Percentiles rank a stretch among this genome's conserved stretches.
phyloP scores from a whole-genome alignment of 2,329 filamentous ascomycete genomes.

The Bipolaris sorokiniana region DNA sequence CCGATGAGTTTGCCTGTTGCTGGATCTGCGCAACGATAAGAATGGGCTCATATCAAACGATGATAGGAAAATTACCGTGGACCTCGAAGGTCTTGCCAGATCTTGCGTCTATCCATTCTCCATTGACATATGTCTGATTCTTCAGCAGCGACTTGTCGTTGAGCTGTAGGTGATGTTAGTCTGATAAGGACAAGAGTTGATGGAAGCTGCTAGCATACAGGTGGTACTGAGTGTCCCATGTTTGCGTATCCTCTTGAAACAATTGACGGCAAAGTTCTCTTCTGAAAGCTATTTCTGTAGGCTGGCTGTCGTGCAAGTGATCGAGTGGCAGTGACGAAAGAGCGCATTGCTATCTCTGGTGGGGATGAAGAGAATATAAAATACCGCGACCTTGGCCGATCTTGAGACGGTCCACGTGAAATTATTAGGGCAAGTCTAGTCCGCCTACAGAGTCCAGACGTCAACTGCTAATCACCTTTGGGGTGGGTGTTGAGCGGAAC shows the following conservation, averaged over 20 bases:
- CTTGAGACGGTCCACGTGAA: slow-evolving; percentile 5
- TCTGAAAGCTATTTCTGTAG: slow-evolving; percentile 42
- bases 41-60: background rate
- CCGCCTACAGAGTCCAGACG: slow-evolving; percentile 5
- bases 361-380: slow-evolving; percentile 12
- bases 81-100: slow-evolving; percentile 94
- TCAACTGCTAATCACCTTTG: slow-evolving; percentile 7
- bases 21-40: slow-evolving; percentile 65
- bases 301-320: slow-evolving; percentile 40
- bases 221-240: slow-evolving; percentile 53
- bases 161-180: slow-evolving; percentile 45
- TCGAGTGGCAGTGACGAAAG: slow-evolving; percentile 40
- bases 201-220: slow-evolving; percentile 33
- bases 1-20: slow-evolving; percentile 82
- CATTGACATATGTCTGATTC: slow-evolving; percentile 84
- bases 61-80: slow-evolving; percentile 48
- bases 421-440: slow-evolving; percentile 6
- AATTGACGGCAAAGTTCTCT: slow-evolving; percentile 42
- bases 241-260: slow-evolving; percentile 50
- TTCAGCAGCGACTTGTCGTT: slow-evolving; percentile 72
- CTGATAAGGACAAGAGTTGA: background rate
- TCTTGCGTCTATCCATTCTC: slow-evolving; percentile 84
- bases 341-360: slow-evolving; percentile 39
- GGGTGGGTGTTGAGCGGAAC: slow-evolving; percentile 2
- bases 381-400: slow-evolving; percentile 2